Conservation (phyloP, 495 filamentous ascomycete species). For the Neurospora sublineolata region DNA sequence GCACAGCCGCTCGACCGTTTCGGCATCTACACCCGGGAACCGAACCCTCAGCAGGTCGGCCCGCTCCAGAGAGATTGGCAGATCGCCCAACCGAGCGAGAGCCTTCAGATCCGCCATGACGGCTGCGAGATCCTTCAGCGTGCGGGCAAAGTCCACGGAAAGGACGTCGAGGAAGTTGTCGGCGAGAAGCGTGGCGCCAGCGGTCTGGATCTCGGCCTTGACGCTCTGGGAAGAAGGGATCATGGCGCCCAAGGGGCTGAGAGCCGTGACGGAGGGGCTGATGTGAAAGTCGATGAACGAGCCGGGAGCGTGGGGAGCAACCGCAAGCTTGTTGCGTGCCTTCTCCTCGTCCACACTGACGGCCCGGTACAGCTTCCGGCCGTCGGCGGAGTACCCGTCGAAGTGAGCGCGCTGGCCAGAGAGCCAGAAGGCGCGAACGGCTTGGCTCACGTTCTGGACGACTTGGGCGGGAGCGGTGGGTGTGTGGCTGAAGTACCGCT, state of each 20-base stretch:
- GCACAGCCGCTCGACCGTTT: conserved; percentile 73
- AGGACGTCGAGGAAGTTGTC: conserved; percentile 74
- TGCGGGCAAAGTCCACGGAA: conserved; percentile 78
- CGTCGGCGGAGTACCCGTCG: conserved; percentile 57
- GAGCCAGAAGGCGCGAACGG: conserved; percentile 80
- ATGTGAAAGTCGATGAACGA: conserved; percentile 76
- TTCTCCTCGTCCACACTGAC: conserved; percentile 61
- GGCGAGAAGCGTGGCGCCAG: conserved; percentile 51
- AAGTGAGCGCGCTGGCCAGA: conserved; percentile 76
- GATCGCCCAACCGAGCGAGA: conserved; percentile 63
- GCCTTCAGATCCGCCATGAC: conserved; percentile 72
- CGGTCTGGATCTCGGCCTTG: conserved; percentile 17
- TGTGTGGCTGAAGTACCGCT: conserved; percentile 80
- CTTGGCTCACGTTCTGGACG: conserved; percentile 85
- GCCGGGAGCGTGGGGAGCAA: conserved; percentile 50
- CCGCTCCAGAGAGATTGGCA: conserved; percentile 64
- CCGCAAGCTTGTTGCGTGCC: conserved; percentile 48
- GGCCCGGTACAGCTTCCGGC: conserved; percentile 65
- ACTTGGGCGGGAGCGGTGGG: conserved; percentile 79
- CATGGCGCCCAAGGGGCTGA: conserved; percentile 47
- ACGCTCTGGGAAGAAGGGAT: conserved; percentile 25
- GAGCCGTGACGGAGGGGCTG: conserved; percentile 75
- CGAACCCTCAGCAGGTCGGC: conserved; percentile 55
- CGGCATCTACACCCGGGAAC: conserved; percentile 81
- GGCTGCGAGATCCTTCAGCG: conserved; percentile 69